Percentiles rank a stretch among this genome's conserved stretches.
phyloP scores from a whole-genome alignment of 1,139 yeast species.

The Martiniozyma asiatica region DNA sequence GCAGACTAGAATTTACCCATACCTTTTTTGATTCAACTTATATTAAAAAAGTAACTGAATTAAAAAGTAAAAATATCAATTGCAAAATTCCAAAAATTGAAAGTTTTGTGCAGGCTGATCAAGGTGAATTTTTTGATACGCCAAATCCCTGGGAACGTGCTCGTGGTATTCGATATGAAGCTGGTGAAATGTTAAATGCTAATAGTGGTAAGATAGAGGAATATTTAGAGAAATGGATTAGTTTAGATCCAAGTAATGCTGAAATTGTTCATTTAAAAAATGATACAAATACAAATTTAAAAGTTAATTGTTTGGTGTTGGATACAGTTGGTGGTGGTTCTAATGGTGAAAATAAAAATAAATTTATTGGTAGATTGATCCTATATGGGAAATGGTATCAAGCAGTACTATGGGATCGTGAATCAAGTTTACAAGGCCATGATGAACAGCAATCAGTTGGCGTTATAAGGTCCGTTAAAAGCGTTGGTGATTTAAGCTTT shows the following conservation, averaged over 20 bases:
- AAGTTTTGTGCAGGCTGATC: conserved; percentile 5
- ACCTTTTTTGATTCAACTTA: conserved; percentile 18
- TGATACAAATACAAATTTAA: conserved; percentile 24
- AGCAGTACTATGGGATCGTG: conserved; percentile 34
- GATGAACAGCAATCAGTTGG: conserved; percentile 11
- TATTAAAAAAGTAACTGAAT: conserved; percentile 9
- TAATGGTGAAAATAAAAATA: conserved; percentile 11
- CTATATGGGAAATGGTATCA: conserved; percentile 44
- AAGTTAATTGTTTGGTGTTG: conserved; percentile 25
- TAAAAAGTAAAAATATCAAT: neutral
- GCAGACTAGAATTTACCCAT: conserved; percentile 23
- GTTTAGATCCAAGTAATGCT: conserved; percentile 28
- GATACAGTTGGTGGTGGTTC: conserved; percentile 18
- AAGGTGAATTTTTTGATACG: conserved; percentile 27
- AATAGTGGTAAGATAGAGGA: conserved; percentile 31
- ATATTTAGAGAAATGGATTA: conserved; percentile 49
- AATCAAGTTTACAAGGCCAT: neutral
- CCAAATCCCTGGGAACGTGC: conserved; percentile 32
- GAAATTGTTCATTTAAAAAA: neutral
- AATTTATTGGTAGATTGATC: conserved; percentile 30
- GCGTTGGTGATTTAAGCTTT: conserved; percentile 2
- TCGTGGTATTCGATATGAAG: conserved; percentile 36
- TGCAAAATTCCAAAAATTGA: neutral
- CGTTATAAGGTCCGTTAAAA: conserved; percentile 10
- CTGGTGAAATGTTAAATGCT: conserved; percentile 42